A percentile compares a stretch with the other conserved stretches of the same genome.
Conservation (phyloP, 805 yeast species). For the Millerozyma acaciae region DNA sequence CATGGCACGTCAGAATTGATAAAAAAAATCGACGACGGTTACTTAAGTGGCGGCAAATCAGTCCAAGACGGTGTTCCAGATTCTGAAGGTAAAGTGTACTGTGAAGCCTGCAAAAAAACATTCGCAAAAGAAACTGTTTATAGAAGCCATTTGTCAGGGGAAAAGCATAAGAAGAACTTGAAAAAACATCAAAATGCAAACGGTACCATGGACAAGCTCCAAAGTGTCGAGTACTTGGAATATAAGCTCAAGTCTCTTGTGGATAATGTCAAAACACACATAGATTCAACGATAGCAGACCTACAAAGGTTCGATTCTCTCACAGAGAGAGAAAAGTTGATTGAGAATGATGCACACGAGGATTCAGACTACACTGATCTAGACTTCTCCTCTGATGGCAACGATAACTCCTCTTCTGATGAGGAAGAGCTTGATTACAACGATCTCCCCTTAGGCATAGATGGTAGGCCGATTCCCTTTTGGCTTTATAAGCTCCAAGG, state of each 20-base stretch:
- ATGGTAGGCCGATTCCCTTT: slow-evolving; percentile 87
- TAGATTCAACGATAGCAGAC: slow-evolving; percentile 53
- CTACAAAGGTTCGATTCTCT: slow-evolving; percentile 63
- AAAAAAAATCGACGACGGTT: slow-evolving; percentile 7
- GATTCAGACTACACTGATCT: slow-evolving; percentile 39
- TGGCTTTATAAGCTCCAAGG: slow-evolving; percentile 95
- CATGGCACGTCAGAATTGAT: slow-evolving; percentile 29
- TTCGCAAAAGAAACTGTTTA: slow-evolving; percentile 67
- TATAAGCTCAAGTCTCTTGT: slow-evolving; percentile 35
- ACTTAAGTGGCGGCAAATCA: slow-evolving; percentile 1
- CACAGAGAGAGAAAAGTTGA: slow-evolving; percentile 63
- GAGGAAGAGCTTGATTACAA: slow-evolving; percentile 42
- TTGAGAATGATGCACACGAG: slow-evolving; percentile 45
- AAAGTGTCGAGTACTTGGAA: slow-evolving; percentile 40
- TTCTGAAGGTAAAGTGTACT: slow-evolving; percentile 41
- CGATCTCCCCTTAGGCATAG: slow-evolving; percentile 76
- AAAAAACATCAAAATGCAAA: slow-evolving; percentile 6
- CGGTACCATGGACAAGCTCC: not conserved
- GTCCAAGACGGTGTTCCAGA: slow-evolving; percentile 10
- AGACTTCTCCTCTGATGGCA: slow-evolving; percentile 18
- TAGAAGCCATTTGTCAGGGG: slow-evolving; percentile 66
- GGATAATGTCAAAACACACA: slow-evolving; percentile 33
- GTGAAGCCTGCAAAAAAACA: slow-evolving; percentile 58
- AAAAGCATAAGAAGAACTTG: slow-evolving; percentile 61
- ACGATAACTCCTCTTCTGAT: slow-evolving; percentile 19